These are phyloP conservation scores for Iris macrosiphon DNA, from an alignment of 106 monocot genomes.

Conservation along the genomic window DNA sequence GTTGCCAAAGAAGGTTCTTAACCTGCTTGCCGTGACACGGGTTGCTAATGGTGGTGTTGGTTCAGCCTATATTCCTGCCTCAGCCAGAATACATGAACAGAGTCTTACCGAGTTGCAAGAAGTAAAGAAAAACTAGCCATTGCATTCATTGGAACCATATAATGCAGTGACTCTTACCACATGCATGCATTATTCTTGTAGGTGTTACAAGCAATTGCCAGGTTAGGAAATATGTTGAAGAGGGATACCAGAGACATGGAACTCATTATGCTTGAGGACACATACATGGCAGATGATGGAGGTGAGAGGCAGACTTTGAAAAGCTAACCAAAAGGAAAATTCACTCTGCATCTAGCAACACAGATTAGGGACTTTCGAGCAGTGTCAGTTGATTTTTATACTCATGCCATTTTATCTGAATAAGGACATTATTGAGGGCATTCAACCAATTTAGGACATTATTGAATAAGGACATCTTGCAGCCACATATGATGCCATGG, in stretches of 20 bases:
- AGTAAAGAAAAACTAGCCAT: too few species aligned
- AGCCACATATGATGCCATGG: slow-evolving; percentile 53
- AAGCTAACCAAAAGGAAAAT: too few species aligned
- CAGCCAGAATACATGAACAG: slow-evolving; percentile 67
- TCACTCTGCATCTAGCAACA: too few species aligned
- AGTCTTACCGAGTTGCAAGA: slow-evolving; percentile 81
- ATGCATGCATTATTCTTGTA: too few species aligned
- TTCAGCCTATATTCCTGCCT: slow-evolving; percentile 45
- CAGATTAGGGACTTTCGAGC: too few species aligned
- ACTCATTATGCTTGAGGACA: slow-evolving; percentile 65
- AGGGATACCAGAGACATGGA: slow-evolving; percentile 76
- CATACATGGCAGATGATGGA: slow-evolving; percentile 39
- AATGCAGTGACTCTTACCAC: too few species aligned
- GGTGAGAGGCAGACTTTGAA: slow-evolving; percentile 19
- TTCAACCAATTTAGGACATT: too few species aligned
- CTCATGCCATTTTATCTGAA: too few species aligned
- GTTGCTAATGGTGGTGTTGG: slow-evolving; percentile 41
- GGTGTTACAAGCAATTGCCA: slow-evolving; percentile 87
- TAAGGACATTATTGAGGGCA: too few species aligned
- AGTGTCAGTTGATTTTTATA: too few species aligned
- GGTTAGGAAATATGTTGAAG: slow-evolving; percentile 81
- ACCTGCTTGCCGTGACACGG: slow-evolving; percentile 56
- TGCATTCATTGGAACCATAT: too few species aligned
- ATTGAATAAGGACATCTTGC: too few species aligned
- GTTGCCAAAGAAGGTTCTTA: slow-evolving; percentile 63